Evolutionary conservation across 1,139 yeast genomes (phyloP).

Genomic region (Kurtzmaniella quercitrusa): DNA sequence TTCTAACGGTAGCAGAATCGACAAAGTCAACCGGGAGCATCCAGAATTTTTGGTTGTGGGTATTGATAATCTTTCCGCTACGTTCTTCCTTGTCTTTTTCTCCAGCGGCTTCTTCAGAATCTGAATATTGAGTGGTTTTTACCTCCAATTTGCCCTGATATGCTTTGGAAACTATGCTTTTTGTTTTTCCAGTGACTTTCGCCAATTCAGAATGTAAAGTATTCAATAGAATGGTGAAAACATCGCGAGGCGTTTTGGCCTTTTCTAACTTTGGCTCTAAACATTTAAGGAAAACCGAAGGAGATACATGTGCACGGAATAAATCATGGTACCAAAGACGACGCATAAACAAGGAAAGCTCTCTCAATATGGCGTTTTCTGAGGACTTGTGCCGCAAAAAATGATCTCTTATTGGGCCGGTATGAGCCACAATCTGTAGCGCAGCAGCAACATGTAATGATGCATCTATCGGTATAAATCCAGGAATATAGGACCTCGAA

Average conservation of each 20-base stretch:
- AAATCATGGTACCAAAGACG: constrained; percentile 63
- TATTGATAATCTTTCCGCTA: no score
- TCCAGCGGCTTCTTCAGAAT: constrained; percentile 17
- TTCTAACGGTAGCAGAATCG: constrained; percentile 49
- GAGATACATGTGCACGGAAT: constrained; percentile 60
- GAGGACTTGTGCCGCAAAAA: constrained; percentile 23
- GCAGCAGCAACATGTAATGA: constrained; percentile 54
- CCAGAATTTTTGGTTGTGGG: constrained; percentile 47
- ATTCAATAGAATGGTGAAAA: constrained; percentile 60
- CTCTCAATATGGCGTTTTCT: not conserved
- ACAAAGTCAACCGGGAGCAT: constrained; percentile 58
- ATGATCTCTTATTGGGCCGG: constrained; percentile 48
- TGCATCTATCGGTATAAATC: constrained; percentile 60
- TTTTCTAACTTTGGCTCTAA: constrained; percentile 30
- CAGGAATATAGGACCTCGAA: constrained; percentile 49
- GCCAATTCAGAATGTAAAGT: constrained; percentile 35
- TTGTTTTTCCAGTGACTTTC: constrained; percentile 15
- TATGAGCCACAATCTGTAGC: constrained; percentile 55
- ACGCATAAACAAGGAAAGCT: constrained; percentile 43
- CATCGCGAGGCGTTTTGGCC: constrained; percentile 46
- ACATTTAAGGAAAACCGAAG: constrained; percentile 58
- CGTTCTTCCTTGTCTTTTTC: constrained; percentile 15
- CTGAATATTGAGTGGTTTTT: constrained; percentile 19
- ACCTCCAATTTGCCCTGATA: constrained; percentile 55
- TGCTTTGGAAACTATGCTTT: constrained; percentile 15